These are phyloP conservation scores for Casuarina glauca DNA, from an alignment of 306 rosid genomes.

Conservation along the genomic window DNA sequence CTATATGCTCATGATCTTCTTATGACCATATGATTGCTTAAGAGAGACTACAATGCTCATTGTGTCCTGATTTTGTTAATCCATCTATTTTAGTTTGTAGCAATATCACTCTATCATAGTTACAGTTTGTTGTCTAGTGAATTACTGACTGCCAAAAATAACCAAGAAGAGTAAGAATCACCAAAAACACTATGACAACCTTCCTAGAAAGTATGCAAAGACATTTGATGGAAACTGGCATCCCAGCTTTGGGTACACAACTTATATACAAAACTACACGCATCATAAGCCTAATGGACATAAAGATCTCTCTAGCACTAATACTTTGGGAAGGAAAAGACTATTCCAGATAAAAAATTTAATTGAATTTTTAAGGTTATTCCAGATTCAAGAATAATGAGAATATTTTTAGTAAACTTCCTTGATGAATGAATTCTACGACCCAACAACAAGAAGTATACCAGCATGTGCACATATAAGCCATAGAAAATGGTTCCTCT, in stretches of 20 bases:
- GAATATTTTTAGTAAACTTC: neutral
- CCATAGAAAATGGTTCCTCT: slow-evolving; percentile 49
- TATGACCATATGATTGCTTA: neutral
- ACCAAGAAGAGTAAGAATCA: neutral
- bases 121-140: neutral
- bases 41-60: neutral
- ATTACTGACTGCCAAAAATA: neutral
- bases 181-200: neutral
- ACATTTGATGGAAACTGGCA: neutral
- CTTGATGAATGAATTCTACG: slow-evolving; percentile 5
- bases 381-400: neutral
- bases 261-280: neutral
- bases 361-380: neutral
- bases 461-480: slow-evolving; percentile 56
- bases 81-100: neutral
- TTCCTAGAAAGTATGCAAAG: neutral
- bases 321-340: neutral
- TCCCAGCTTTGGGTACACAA: neutral
- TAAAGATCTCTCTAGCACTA: no score
- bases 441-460: slow-evolving; percentile 24
- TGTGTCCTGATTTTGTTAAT: neutral
- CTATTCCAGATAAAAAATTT: neutral
- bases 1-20: neutral
- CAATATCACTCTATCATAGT: neutral
- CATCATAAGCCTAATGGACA: neutral